Evolutionary conservation across 805 yeast genomes (phyloP).

Genomic region (Candida quercuum): DNA sequence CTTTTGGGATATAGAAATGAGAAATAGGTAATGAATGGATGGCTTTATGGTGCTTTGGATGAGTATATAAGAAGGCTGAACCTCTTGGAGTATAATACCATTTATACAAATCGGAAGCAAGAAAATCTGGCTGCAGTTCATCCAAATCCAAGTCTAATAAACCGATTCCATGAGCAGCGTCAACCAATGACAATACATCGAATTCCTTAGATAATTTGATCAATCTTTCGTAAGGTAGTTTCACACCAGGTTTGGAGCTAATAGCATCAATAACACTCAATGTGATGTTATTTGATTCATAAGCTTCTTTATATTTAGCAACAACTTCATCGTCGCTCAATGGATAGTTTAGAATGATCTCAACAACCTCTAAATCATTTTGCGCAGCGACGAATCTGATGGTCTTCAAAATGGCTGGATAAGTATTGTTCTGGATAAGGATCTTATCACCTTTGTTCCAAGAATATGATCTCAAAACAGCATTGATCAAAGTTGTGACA

Average conservation of each 20-base stretch:
- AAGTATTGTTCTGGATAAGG: conserved; percentile 19
- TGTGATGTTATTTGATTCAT: conserved; percentile 25
- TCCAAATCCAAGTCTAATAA: conserved; percentile 38
- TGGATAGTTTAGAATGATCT: conserved; percentile 39
- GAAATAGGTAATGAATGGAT: conserved; percentile 58
- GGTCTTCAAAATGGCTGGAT: conserved; percentile 8
- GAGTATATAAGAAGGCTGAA: conserved; percentile 54
- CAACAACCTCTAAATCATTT: conserved; percentile 30
- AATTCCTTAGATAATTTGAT: conserved; percentile 39
- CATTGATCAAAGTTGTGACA: conserved; percentile 53
- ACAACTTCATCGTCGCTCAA: conserved; percentile 36
- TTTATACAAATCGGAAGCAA: conserved; percentile 60
- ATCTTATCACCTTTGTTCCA: conserved; percentile 42
- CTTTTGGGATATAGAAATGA: conserved; percentile 34
- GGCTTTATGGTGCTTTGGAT: conserved; percentile 39
- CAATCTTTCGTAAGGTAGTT: conserved; percentile 49
- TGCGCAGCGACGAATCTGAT: conserved; percentile 18
- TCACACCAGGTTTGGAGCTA: conserved; percentile 58
- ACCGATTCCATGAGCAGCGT: conserved; percentile 73
- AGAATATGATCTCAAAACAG: conserved; percentile 45
- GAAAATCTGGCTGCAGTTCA: conserved; percentile 51
- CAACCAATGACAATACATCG: conserved; percentile 50
- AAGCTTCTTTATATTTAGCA: conserved; percentile 24
- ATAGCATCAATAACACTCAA: conserved; percentile 53
- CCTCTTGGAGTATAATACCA: conserved; percentile 60